These are phyloP conservation scores for Aureobasidium sp. DNA, from an alignment of 2,329 filamentous ascomycete genomes.

Conservation along the genomic window DNA sequence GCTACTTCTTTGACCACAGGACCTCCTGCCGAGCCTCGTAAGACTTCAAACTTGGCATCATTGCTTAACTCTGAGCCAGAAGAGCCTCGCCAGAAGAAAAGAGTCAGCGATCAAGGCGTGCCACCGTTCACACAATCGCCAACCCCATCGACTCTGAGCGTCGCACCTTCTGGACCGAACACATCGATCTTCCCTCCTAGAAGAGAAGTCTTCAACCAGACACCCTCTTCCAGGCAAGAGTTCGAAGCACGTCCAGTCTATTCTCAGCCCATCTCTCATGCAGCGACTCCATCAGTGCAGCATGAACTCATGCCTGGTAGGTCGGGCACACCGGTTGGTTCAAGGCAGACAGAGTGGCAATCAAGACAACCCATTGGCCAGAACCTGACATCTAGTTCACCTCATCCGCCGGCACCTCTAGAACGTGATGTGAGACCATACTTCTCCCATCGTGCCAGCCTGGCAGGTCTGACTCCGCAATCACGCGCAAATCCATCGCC, in stretches of 20 bases:
- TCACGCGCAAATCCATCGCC: slow-evolving; percentile 29
- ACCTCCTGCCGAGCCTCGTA: slow-evolving; percentile 29
- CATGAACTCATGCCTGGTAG: slow-evolving; percentile 16
- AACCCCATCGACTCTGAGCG: slow-evolving; percentile 10
- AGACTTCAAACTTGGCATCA: slow-evolving; percentile 32
- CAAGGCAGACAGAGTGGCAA: slow-evolving; percentile 23
- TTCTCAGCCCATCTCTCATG: slow-evolving; percentile 13
- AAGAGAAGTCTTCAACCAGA: slow-evolving; percentile 17
- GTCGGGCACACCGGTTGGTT: slow-evolving; percentile 19
- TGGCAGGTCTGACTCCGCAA: slow-evolving; percentile 26
- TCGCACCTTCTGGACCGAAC: slow-evolving; percentile 5
- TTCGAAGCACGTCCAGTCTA: slow-evolving; percentile 8
- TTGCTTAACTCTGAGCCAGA: slow-evolving; percentile 31
- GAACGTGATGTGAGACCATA: slow-evolving; percentile 28
- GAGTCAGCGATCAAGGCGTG: slow-evolving; percentile 23
- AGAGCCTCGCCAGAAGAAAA: slow-evolving; percentile 28
- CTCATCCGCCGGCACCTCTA: slow-evolving; percentile 21
- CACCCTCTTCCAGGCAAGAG: slow-evolving; percentile 16
- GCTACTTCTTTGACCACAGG: slow-evolving; percentile 17
- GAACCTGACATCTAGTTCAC: slow-evolving; percentile 21
- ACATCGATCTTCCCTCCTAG: background rate
- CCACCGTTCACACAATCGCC: slow-evolving; percentile 20
- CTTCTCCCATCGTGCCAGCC: slow-evolving; percentile 26
- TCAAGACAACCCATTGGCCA: slow-evolving; percentile 19
- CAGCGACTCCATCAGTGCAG: slow-evolving; percentile 9